Evolutionary conservation across 345 rosid species (phyloP), one percentile per base, ranked within the genome.

Genomic region (Euclidium syriacum): DNA sequence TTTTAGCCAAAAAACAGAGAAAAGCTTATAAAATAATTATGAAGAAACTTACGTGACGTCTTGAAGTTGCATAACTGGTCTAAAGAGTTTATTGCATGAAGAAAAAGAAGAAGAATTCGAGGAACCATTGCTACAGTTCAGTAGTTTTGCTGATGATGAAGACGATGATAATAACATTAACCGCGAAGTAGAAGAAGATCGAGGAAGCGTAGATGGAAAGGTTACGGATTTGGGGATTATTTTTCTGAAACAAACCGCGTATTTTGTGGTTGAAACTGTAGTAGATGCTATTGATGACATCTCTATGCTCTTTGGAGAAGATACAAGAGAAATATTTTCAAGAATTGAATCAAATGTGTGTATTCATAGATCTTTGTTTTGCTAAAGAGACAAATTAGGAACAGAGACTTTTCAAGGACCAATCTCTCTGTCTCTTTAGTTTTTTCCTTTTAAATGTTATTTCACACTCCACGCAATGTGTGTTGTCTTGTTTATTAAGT

Each of bases 391-490:
- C 43, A 40, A 56, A 4, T 55, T 49, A 38, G 70, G 53, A 56
- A 64, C 35, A 71, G 7, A 39, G 65, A 50, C 68, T 39, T 62
- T 15, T 47, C 49, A 54, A 29, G 20, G 56, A 52, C 68, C 74
- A 35, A 48, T 7, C 8, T 33, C 18, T 10, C 10, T 47, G 19
- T 49, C 29, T 14, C 8, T 35, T 17, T 15, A 16, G n/a, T n/a
- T 46, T 15, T 42, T 35, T 30, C 10, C 17, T 10, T 11, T 51
- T 18, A 10, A 30, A 22, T 62, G 58, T 38, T 47, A 62, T 4
- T 46, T 9, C 5, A 64, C 75, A 64, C 70, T 63, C 65, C 75
- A 56, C 70, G 70, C 70, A 71, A 64, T 48, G 62, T 54, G 41
- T 29, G 74, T 53, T 70, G 74, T 27, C 64, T 12, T 62, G 35